Evolutionary conservation across 345 rosid genomes (phyloP).

Genomic region (Passiflora organensis): DNA sequence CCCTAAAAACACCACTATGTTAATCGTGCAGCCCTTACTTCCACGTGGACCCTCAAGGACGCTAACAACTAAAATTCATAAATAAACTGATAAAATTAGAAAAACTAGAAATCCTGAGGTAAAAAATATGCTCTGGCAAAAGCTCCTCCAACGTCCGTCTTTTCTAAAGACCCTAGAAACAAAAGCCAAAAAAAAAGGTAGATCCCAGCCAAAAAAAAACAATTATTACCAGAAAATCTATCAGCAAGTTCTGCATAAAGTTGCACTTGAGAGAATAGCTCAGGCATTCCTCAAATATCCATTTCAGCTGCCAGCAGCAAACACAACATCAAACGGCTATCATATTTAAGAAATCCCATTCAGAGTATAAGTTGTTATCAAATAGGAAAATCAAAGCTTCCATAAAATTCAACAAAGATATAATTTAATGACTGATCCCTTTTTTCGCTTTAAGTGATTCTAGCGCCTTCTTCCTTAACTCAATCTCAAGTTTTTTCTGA

Average conservation of each 20-base stretch:
- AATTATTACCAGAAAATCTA: conserved; percentile 71
- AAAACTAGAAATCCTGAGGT: neutral
- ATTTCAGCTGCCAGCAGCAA: conserved; percentile 86
- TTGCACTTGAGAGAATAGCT: conserved; percentile 73
- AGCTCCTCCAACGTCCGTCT: neutral
- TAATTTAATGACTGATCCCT: conserved; percentile 54
- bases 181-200: conserved; percentile 6
- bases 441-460: conserved; percentile 96
- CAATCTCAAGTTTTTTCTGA: conserved; percentile 85
- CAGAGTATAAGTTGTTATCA: conserved; percentile 26
- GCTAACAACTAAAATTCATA: neutral
- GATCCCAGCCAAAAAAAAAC: conserved; percentile 39
- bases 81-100: neutral
- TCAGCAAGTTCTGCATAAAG: conserved; percentile 67
- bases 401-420: conserved; percentile 17
- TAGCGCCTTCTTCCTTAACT: conserved; percentile 85
- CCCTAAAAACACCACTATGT: neutral
- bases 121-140: neutral
- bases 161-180: no score
- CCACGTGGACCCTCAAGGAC: neutral
- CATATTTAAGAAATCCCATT: conserved; percentile 23
- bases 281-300: conserved; percentile 80
- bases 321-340: conserved; percentile 42
- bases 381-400: conserved; percentile 21
- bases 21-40: neutral